phyloP scores from a whole-genome alignment of 371 early-diverging fungal genomes.

The Synchytrium microbalum region DNA sequence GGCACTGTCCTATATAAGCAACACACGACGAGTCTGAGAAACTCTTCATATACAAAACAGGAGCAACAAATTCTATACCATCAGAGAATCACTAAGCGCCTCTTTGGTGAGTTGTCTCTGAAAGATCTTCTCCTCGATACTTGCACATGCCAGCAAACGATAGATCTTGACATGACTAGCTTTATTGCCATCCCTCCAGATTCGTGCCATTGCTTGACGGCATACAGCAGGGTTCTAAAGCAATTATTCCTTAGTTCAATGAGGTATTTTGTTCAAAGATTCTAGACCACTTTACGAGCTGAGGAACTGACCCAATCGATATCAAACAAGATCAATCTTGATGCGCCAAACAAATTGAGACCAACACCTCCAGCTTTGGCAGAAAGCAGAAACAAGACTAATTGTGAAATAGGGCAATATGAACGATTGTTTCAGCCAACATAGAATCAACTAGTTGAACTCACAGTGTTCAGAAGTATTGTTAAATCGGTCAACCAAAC shows the following conservation, averaged over 20 bases:
- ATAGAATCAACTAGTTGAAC: neutral
- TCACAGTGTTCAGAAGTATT: neutral
- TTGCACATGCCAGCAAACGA: neutral
- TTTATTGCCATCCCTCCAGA: constrained; percentile 52
- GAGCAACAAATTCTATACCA: constrained; percentile 1
- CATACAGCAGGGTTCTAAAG: neutral
- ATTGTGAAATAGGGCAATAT: neutral
- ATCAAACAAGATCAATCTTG: constrained; percentile 50
- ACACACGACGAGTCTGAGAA: too few relatives aligned
- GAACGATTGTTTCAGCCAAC: neutral
- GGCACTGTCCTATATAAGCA: too few relatives aligned
- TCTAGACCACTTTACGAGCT: neutral
- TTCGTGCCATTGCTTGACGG: constrained; percentile 53
- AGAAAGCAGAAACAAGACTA: constrained; percentile 46
- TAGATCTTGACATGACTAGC: neutral
- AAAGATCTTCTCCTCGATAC: neutral
- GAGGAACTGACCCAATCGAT: constrained; percentile 51
- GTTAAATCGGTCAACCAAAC: neutral
- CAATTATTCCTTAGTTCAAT: neutral
- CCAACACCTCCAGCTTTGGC: constrained; percentile 59
- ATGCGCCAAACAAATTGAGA: constrained; percentile 51
- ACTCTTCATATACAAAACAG: too few relatives aligned
- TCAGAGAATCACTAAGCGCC: neutral
- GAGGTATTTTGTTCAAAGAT: neutral
- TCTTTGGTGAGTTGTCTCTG: constrained; percentile 3